Percentiles rank a stretch among this genome's conserved stretches.
These are phyloP conservation scores for Leptosphaerulina australis DNA, from an alignment of 2,329 filamentous ascomycete species.

Conservation along the genomic window DNA sequence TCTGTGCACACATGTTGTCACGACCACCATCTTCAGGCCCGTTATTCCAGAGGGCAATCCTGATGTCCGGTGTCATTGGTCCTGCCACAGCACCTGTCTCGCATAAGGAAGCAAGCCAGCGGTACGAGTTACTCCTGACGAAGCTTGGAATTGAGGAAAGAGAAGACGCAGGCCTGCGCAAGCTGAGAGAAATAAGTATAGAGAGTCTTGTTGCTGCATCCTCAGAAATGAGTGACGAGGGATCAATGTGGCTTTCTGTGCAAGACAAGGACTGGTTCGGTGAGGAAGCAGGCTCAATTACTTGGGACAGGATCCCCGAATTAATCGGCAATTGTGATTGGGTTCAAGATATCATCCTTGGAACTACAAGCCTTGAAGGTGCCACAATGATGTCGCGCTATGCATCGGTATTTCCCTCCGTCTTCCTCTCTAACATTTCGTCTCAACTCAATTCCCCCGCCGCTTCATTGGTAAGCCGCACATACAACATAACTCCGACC, in stretches of 20 bases:
- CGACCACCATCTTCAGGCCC: constrained; percentile 16
- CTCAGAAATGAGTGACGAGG: background rate
- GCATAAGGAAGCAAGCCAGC: constrained; percentile 9
- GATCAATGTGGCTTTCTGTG: constrained; percentile 20
- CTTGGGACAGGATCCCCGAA: constrained; percentile 28
- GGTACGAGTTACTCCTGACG: constrained; percentile 30
- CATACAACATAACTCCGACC: constrained; percentile 47
- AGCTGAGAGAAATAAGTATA: constrained; percentile 16
- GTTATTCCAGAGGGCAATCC: constrained; percentile 27
- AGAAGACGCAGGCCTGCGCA: constrained; percentile 17
- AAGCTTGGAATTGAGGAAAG: constrained; percentile 22
- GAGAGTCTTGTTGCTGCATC: constrained; percentile 24
- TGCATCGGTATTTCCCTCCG: constrained; percentile 11
- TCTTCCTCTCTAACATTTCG: constrained; percentile 32
- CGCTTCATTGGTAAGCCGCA: constrained; percentile 27
- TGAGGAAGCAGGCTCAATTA: constrained; percentile 9
- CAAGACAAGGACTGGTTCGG: constrained; percentile 27
- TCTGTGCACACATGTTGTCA: constrained; percentile 34
- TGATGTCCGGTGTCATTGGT: constrained; percentile 31
- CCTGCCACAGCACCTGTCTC: constrained; percentile 21
- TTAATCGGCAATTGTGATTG: constrained; percentile 41
- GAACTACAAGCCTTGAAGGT: constrained; percentile 52
- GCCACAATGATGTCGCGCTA: background rate
- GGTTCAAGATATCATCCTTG: constrained; percentile 54
- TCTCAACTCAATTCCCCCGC: constrained; percentile 20